These are phyloP conservation scores for Eurotiales sp. DNA, from an alignment of 2,329 filamentous ascomycete species.

Conservation along the genomic window DNA sequence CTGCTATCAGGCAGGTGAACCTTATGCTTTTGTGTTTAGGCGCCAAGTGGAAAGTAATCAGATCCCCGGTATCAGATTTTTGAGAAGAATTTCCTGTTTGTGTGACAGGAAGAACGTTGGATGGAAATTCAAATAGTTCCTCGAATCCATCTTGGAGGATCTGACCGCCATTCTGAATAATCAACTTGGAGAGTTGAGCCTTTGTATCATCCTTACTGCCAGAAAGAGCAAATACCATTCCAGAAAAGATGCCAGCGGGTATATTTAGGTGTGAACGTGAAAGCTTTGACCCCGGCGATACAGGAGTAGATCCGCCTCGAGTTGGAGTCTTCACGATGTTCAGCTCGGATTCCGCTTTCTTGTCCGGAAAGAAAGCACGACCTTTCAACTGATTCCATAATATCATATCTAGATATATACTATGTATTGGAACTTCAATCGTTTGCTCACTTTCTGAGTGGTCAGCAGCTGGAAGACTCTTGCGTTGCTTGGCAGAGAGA, in stretches of 20 bases:
- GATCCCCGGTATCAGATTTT: slow-evolving; percentile 17
- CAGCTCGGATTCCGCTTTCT: slow-evolving; percentile 18
- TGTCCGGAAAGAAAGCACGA: slow-evolving; percentile 32
- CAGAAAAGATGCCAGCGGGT: slow-evolving; percentile 58
- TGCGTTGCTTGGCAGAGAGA: slow-evolving; percentile 40
- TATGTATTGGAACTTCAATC: slow-evolving; percentile 42
- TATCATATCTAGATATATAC: slow-evolving; percentile 45
- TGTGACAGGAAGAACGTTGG: slow-evolving; percentile 26
- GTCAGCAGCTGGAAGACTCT: slow-evolving; percentile 34
- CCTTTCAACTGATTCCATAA: slow-evolving; percentile 46
- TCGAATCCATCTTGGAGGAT: slow-evolving; percentile 75
- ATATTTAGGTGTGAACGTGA: slow-evolving; percentile 36
- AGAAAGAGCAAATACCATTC: slow-evolving; percentile 86
- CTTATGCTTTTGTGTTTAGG: slow-evolving; percentile 54
- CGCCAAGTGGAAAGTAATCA: slow-evolving; percentile 51
- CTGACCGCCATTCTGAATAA: slow-evolving; percentile 67
- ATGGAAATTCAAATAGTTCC: slow-evolving; percentile 63
- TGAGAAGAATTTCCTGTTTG: slow-evolving; percentile 25
- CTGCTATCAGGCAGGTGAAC: slow-evolving; percentile 82
- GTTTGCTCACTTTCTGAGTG: slow-evolving; percentile 26
- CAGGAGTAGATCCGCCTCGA: slow-evolving; percentile 36
- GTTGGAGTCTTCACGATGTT: slow-evolving; percentile 34
- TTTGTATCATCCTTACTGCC: slow-evolving; percentile 55
- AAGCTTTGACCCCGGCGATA: slow-evolving; percentile 49
- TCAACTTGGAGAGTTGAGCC: slow-evolving; percentile 57